Evolutionary conservation across 164 flowering plant species (phyloP).

Genomic region (Aristolochia contorta): DNA sequence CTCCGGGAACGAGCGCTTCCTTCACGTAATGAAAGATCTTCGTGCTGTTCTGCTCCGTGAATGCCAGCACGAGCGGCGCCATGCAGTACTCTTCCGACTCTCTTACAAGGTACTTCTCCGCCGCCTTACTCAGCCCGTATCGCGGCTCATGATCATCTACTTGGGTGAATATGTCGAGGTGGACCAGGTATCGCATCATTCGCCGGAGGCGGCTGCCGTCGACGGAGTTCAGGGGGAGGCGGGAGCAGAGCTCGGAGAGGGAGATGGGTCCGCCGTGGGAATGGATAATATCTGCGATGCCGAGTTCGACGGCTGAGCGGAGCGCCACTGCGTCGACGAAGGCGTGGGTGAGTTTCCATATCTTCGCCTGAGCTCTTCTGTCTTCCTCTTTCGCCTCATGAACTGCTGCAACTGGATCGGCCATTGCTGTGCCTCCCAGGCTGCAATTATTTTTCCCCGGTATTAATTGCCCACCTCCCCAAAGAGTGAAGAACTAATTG

Average conservation of each 20-base stretch:
- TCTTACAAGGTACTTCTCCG: slow-evolving; percentile 10
- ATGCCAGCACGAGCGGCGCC: slow-evolving; percentile 4
- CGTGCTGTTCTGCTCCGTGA: slow-evolving; percentile 10
- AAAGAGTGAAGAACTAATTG: no score
- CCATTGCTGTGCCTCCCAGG: no score
- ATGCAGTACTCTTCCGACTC: slow-evolving; percentile 11
- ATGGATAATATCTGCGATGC: slow-evolving; percentile 37
- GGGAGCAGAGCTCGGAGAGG: slow-evolving; percentile 16
- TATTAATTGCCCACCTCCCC: no score
- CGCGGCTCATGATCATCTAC: background rate
- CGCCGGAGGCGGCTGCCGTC: slow-evolving; percentile 12
- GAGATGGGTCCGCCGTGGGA: slow-evolving; percentile 30
- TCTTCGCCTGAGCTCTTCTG: no score
- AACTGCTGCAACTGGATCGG: no score
- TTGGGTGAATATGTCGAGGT: slow-evolving; percentile 13
- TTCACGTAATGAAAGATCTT: slow-evolving; percentile 15
- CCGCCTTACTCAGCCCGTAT: slow-evolving; percentile 9
- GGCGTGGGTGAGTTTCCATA: slow-evolving; percentile 3
- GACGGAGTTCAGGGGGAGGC: slow-evolving; percentile 8
- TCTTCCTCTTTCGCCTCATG: no score
- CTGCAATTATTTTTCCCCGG: no score
- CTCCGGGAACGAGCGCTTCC: background rate
- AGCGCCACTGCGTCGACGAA: slow-evolving; percentile 21
- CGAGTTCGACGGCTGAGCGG: slow-evolving; percentile 26
- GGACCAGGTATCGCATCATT: slow-evolving; percentile 24